A percentile compares a stretch with the other conserved stretches of the same genome.
Conservation (phyloP, 2,329 filamentous ascomycete species). For the Coniochaeta sp. region DNA sequence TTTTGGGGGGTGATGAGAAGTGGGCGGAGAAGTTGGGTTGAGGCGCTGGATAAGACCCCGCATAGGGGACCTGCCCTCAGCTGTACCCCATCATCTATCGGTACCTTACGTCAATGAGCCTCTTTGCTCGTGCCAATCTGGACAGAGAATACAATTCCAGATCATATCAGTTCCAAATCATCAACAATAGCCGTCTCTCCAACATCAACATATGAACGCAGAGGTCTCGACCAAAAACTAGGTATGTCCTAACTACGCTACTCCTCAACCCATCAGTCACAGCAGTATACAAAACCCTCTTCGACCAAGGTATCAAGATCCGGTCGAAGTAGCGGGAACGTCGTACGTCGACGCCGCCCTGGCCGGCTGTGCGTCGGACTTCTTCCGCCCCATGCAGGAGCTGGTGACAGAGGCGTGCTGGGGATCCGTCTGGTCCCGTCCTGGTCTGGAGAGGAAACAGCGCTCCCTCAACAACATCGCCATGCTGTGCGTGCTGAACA, state of each 20-base stretch:
- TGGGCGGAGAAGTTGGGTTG: too few species aligned
- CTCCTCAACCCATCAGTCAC: not conserved
- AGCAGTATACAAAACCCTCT: constrained; percentile 38
- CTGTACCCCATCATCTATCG: too few species aligned
- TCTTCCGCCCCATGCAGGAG: constrained; percentile 52
- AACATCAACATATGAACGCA: too few species aligned
- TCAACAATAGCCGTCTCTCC: too few species aligned
- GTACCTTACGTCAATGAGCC: too few species aligned
- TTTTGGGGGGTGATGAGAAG: constrained; percentile 3
- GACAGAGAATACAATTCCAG: too few species aligned
- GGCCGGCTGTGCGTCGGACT: constrained; percentile 44
- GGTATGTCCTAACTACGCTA: too few species aligned
- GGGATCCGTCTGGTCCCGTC: constrained; percentile 55
- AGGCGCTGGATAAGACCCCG: too few species aligned
- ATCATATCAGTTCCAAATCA: too few species aligned
- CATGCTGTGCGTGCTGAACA: constrained; percentile 55
- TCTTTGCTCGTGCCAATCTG: too few species aligned
- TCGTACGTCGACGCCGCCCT: constrained; percentile 51
- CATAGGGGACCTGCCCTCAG: too few species aligned
- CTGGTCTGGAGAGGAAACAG: constrained; percentile 52
- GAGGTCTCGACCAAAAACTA: too few species aligned
- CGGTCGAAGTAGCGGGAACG: constrained; percentile 50
- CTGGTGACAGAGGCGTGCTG: constrained; percentile 55
- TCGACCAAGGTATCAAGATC: constrained; percentile 51
- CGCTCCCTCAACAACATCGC: constrained; percentile 55